Conservation (phyloP, 768 basidiomycete species). For the Hypholoma fasciculare region DNA sequence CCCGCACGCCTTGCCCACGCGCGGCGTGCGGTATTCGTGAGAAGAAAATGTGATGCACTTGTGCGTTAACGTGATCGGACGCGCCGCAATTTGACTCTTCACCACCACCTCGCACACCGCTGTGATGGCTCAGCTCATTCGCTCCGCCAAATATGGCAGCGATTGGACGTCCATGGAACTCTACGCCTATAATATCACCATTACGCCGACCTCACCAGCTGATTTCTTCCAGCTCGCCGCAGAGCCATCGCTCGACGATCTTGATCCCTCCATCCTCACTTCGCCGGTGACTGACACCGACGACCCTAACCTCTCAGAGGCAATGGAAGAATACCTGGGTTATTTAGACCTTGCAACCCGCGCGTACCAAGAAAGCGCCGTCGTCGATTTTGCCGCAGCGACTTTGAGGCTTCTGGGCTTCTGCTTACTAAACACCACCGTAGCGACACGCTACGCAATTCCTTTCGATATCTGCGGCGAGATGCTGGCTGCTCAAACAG, state of each 20-base stretch:
- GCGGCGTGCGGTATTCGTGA: no score
- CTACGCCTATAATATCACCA: constrained; percentile 25
- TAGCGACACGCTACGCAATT: constrained; percentile 21
- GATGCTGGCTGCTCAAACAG: constrained; percentile 18
- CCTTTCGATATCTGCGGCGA: constrained; percentile 30
- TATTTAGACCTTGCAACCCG: constrained; percentile 22
- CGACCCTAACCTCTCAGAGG: constrained; percentile 18
- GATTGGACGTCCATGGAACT: constrained; percentile 22
- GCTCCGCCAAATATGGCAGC: constrained; percentile 21
- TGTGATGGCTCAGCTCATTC: constrained; percentile 20
- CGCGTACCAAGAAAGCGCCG: constrained; percentile 17
- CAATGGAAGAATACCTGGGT: constrained; percentile 18
- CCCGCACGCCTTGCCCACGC: no score
- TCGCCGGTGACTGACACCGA: constrained; percentile 5
- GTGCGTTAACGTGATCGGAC: no score
- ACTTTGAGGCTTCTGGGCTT: constrained; percentile 26
- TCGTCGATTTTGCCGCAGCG: constrained; percentile 22
- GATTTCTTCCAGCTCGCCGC: constrained; percentile 19
- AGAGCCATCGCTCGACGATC: constrained; percentile 25
- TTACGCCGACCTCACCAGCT: constrained; percentile 12
- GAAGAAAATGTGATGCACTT: no score
- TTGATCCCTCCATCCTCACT: constrained; percentile 25
- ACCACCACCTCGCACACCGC: no score
- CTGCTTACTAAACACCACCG: constrained; percentile 1
- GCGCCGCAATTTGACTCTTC: no score